Evolutionary conservation across 2,329 filamentous ascomycete species (phyloP), one percentile per base, ranked within the genome.

Genomic region (Claviceps sp.): DNA sequence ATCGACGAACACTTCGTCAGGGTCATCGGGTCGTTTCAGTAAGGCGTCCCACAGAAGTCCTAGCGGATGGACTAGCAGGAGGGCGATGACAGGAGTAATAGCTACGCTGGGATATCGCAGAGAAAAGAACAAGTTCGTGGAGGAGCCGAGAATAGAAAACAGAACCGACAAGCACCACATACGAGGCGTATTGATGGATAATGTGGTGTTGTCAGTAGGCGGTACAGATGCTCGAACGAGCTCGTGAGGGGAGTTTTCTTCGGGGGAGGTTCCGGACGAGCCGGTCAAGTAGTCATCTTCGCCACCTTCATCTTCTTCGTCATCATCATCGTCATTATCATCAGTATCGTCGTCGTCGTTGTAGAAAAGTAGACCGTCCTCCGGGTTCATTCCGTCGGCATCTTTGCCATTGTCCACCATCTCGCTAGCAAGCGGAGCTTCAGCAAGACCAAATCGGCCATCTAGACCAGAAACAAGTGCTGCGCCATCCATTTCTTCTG

Each of bases 91-190:
- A 41, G 88, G 88, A 22, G 87, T 91, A 62, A 94, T 91, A 55
- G 86, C 85, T 65, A 94, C 87, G 66, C 88, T 93, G 30, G 88
- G 88, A 74, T 93, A 94, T 77, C 88, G 79, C 64, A 94, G 73
- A 38, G 87, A 90, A 72, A 94, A 95, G 71, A 94, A 93, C 42
- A 94, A 71, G 66, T 93, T 93, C 38, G 86, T 88, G 2, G 85
- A 86, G 47, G 87, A 91, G 55, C 88, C 88, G 41, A 89, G 77
- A 40, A 93, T 75, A 8, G 87, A 84, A 65, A 93, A 93, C 9
- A 93, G 63, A 38, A 87, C 75, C n/a, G 86, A 88, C 18, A 93
- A 67, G 37, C 75, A 75, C 88, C 87, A 93, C 87, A 93, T 93
- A 51, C 88, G 86, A 40, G 87, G 87, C 5, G 87, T 91, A 66